Conservation (phyloP, 345 rosid species). For the Geranium rotundifolium region DNA sequence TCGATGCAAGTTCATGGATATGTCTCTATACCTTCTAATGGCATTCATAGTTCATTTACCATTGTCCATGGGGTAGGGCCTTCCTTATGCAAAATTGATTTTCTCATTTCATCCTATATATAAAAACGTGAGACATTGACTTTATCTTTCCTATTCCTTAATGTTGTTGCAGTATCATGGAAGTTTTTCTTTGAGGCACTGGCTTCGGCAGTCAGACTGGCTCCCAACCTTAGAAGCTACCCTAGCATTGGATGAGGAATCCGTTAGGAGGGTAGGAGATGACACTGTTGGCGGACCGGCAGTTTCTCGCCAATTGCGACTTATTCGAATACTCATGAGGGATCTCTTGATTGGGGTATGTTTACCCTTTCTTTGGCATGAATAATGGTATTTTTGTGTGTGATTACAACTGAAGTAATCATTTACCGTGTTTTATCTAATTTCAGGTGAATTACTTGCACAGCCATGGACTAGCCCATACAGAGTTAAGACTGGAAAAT, state of each 20-base stretch:
- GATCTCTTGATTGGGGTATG: conserved; percentile 93
- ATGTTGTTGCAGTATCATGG: conserved; percentile 63
- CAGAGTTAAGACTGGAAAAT: conserved; percentile 90
- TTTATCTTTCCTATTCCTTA: neutral
- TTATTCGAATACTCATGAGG: conserved; percentile 70
- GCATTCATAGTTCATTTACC: conserved; percentile 42
- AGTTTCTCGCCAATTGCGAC: conserved; percentile 71
- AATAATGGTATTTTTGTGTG: neutral
- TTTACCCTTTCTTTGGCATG: conserved; percentile 5
- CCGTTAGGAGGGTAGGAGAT: conserved; percentile 75
- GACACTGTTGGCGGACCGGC: conserved; percentile 96
- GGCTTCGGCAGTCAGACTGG: conserved; percentile 96
- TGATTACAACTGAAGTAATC: conserved; percentile 6
- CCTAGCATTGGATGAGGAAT: conserved; percentile 88
- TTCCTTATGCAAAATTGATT: conserved; percentile 4
- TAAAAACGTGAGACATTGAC: neutral
- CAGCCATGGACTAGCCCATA: conserved; percentile 95
- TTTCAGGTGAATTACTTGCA: conserved; percentile 91
- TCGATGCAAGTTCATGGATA: conserved; percentile 94
- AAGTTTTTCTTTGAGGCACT: conserved; percentile 84
- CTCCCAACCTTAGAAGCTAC: conserved; percentile 94
- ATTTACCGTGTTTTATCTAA: conserved; percentile 8
- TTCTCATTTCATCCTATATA: neutral
- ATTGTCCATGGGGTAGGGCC: conserved; percentile 72
- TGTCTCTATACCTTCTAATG: conserved; percentile 28